Evolutionary conservation across 2,329 filamentous ascomycete species (phyloP).

Genomic region (Colletotrichum caudatum): DNA sequence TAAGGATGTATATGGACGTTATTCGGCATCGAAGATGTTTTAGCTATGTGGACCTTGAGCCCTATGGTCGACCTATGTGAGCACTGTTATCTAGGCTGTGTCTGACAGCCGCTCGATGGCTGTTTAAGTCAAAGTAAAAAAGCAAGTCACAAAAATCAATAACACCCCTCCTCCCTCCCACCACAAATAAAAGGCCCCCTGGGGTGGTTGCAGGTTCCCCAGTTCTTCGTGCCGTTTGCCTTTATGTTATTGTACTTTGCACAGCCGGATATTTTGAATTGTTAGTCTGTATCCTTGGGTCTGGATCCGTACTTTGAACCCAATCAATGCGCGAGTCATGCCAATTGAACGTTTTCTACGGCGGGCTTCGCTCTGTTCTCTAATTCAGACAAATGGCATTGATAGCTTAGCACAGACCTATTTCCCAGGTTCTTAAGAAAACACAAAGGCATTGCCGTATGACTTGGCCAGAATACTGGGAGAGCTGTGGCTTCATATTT

Average conservation of each 20-base stretch:
- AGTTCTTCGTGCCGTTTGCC: not conserved
- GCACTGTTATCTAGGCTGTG: not conserved
- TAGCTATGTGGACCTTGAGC: too few species aligned
- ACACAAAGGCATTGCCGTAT: not conserved
- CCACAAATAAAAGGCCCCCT: not conserved
- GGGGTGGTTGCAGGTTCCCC: not conserved
- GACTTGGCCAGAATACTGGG: not conserved
- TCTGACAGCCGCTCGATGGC: not conserved
- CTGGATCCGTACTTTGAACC: not conserved
- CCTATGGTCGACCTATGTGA: too few species aligned
- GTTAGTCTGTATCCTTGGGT: not conserved
- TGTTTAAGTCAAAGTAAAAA: not conserved
- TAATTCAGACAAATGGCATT: not conserved
- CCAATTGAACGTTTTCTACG: not conserved
- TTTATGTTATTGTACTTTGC: not conserved
- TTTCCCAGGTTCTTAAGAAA: not conserved
- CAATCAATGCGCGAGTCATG: not conserved
- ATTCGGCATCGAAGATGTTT: not conserved
- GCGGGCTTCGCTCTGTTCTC: not conserved
- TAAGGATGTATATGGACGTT: not conserved
- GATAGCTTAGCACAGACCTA: not conserved
- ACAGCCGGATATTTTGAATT: not conserved
- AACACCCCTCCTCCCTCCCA: too few species aligned
- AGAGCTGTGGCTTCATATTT: not conserved
- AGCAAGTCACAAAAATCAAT: too few species aligned